phyloP scores from a whole-genome alignment of 192 early-diverging fungal species.

The Coemansia aciculifera region DNA sequence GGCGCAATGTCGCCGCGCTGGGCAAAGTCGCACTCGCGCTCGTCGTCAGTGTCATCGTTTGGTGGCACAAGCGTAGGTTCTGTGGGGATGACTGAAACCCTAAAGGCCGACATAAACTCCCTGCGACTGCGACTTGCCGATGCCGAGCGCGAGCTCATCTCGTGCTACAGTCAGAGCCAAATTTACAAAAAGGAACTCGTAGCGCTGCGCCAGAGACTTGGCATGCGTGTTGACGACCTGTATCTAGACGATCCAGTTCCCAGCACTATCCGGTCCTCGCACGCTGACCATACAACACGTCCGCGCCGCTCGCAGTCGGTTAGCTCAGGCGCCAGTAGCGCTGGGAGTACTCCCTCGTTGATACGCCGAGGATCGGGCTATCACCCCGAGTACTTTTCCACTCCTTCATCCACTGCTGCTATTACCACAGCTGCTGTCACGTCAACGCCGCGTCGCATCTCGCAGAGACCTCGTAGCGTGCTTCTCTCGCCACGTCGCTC shows the following conservation, averaged over 20 bases:
- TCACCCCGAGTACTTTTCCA: constrained; percentile 47
- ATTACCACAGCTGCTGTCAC: neutral
- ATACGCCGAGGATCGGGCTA: constrained; percentile 34
- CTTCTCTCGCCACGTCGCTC: constrained; percentile 54
- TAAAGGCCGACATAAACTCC: constrained; percentile 56
- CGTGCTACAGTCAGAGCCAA: constrained; percentile 56
- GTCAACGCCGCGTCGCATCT: constrained; percentile 29
- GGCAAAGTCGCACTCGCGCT: constrained; percentile 48
- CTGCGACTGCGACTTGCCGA: constrained; percentile 55
- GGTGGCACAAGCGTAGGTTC: constrained; percentile 39
- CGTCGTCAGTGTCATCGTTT: constrained; percentile 56
- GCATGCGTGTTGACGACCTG: constrained; percentile 54
- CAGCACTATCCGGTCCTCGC: constrained; percentile 29
- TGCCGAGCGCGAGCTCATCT: constrained; percentile 52
- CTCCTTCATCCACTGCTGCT: constrained; percentile 11
- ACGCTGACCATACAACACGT: constrained; percentile 23
- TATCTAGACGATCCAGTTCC: constrained; percentile 56
- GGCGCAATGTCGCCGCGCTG: constrained; percentile 50
- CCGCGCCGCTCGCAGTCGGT: constrained; percentile 56
- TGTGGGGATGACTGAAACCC: constrained; percentile 52
- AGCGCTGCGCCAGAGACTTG: constrained; percentile 52
- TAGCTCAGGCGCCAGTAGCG: constrained; percentile 48
- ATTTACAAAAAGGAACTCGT: constrained; percentile 59
- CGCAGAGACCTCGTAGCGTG: constrained; percentile 50
- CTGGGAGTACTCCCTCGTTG: constrained; percentile 40